Conservation (phyloP, 192 early-diverging fungal species). For the Entrophospora sp. region DNA sequence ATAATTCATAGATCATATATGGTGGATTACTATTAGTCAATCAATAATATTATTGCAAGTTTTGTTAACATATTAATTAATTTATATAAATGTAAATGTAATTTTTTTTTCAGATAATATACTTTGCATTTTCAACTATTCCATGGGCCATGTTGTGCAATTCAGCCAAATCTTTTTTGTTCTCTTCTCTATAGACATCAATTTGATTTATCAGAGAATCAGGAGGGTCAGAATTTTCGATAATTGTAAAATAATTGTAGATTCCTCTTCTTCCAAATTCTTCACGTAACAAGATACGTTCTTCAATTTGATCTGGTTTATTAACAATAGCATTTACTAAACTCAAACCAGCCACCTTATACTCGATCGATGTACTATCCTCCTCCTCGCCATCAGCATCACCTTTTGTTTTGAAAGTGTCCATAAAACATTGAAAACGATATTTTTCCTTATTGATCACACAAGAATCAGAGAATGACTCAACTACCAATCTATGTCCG, state of each 20-base stretch:
- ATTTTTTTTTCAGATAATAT: background rate
- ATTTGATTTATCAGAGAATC: slow-evolving; percentile 37
- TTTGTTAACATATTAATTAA: no score
- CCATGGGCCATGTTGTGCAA: slow-evolving; percentile 31
- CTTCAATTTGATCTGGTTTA: slow-evolving; percentile 32
- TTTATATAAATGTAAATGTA: no score
- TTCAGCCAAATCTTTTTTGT: slow-evolving; percentile 34
- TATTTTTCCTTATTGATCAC: slow-evolving; percentile 40
- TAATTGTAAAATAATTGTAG: no score
- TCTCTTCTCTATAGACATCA: slow-evolving; percentile 32
- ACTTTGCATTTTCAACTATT: slow-evolving; percentile 21
- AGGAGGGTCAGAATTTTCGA: slow-evolving; percentile 22
- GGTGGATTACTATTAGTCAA: background rate
- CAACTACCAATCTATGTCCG: slow-evolving; percentile 34
- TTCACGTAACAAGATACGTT: slow-evolving; percentile 31
- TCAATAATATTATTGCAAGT: background rate
- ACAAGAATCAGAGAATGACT: slow-evolving; percentile 38
- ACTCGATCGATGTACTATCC: slow-evolving; percentile 22
- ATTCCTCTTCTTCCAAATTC: slow-evolving; percentile 43
- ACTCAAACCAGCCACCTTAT: slow-evolving; percentile 31
- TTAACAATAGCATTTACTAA: slow-evolving; percentile 42
- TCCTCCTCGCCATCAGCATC: background rate
- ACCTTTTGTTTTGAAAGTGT: slow-evolving; percentile 24
- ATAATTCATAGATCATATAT: slow-evolving; percentile 12
- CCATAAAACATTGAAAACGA: slow-evolving; percentile 44